Conservation (phyloP, 768 basidiomycete species). For the Infundibulicybe gibba region DNA sequence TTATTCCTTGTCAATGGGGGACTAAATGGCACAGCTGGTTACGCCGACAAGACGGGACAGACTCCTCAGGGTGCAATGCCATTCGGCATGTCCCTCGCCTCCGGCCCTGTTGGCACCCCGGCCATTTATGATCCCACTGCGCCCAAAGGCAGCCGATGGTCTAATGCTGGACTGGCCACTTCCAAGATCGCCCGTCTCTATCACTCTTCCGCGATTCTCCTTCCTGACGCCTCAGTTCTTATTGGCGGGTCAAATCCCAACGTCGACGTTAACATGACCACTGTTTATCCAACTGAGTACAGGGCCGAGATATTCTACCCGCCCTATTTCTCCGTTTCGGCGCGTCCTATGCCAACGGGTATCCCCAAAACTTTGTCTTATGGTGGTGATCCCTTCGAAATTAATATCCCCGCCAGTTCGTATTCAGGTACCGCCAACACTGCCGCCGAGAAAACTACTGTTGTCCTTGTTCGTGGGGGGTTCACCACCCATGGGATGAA, state of each 20-base stretch:
- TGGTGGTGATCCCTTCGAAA: conserved; percentile 78
- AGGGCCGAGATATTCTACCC: conserved; percentile 90
- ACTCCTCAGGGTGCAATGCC: conserved; percentile 48
- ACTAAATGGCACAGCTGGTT: conserved; percentile 85
- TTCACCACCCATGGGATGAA: conserved; percentile 87
- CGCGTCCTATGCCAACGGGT: conserved; percentile 67
- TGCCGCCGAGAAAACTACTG: conserved; percentile 70
- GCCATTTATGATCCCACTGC: conserved; percentile 80
- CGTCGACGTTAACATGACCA: conserved; percentile 66
- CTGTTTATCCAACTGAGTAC: conserved; percentile 73
- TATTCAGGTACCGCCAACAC: conserved; percentile 66
- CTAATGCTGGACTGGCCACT: conserved; percentile 55
- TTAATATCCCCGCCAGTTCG: conserved; percentile 62
- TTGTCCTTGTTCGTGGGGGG: conserved; percentile 80
- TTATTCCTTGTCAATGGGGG: conserved; percentile 84
- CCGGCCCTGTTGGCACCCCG: conserved; percentile 77
- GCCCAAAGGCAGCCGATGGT: conserved; percentile 71
- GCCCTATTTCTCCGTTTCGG: conserved; percentile 68
- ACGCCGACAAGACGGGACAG: conserved; percentile 55
- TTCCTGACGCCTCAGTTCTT: conserved; percentile 83
- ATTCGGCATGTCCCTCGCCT: conserved; percentile 67
- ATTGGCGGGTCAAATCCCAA: conserved; percentile 95
- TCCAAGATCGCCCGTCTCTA: conserved; percentile 80
- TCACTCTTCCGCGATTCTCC: conserved; percentile 87
- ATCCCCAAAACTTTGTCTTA: conserved; percentile 80